Evolutionary conservation across 805 yeast species (phyloP).

Genomic region (Deakozyma indianensis): DNA sequence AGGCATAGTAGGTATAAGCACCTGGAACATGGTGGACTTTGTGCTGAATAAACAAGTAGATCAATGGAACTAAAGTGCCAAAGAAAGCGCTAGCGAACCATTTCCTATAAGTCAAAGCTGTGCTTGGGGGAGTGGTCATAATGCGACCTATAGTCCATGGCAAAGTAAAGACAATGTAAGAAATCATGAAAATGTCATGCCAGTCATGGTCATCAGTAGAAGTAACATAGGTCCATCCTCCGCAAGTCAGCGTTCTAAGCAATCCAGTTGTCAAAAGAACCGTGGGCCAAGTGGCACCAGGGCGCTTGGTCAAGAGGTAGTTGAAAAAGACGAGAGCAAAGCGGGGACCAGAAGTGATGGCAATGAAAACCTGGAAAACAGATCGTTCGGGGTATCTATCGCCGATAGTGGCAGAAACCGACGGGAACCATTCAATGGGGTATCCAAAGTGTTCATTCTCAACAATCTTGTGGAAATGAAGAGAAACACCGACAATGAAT

Average conservation of each 20-base stretch:
- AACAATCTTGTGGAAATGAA: slow-evolving; percentile 83
- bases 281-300: slow-evolving; percentile 23
- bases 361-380: slow-evolving; percentile 79
- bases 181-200: slow-evolving; percentile 92
- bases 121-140: slow-evolving; percentile 32
- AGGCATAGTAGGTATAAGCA: slow-evolving; percentile 92
- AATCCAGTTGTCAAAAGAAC: slow-evolving; percentile 40
- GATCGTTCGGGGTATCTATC: slow-evolving; percentile 95
- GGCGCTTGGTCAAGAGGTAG: slow-evolving; percentile 26
- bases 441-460: slow-evolving; percentile 75
- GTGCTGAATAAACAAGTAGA: slow-evolving; percentile 85
- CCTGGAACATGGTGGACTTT: slow-evolving; percentile 78
- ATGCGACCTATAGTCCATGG: slow-evolving; percentile 77
- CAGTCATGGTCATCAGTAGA: slow-evolving; percentile 94
- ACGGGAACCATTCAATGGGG: slow-evolving; percentile 98
- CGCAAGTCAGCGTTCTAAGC: slow-evolving; percentile 85
- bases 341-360: slow-evolving; percentile 87
- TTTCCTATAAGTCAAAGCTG: slow-evolving; percentile 32
- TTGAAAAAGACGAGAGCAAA: slow-evolving; percentile 45
- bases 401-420: slow-evolving; percentile 94
- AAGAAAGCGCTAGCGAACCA: slow-evolving; percentile 50
- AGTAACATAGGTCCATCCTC: slow-evolving; percentile 97
- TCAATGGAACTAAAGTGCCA: slow-evolving; percentile 59
- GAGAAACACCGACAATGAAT: slow-evolving; percentile 51
- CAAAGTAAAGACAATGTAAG: slow-evolving; percentile 72